A percentile compares a stretch with the other conserved stretches of the same genome.
Evolutionary conservation across 2,329 filamentous ascomycete species (phyloP).

Genomic region (Alternaria infectoria): DNA sequence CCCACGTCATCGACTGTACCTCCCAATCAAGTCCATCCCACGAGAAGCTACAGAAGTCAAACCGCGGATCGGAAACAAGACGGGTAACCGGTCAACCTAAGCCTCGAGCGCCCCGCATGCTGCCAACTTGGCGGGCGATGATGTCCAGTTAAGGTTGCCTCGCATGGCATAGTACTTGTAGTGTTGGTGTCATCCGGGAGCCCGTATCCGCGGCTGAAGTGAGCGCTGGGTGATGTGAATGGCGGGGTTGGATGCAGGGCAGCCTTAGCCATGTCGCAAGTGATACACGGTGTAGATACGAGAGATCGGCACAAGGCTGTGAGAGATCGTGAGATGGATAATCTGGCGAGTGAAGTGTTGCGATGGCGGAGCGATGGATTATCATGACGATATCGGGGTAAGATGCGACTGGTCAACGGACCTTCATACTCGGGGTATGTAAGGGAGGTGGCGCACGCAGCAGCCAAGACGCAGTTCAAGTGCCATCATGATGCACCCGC

Average conservation of each 20-base stretch:
- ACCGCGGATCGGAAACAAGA: constrained; percentile 3
- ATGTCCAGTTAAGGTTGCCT: constrained; percentile 19
- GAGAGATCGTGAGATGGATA: not conserved
- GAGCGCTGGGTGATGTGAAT: constrained; percentile 3
- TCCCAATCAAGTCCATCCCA: constrained; percentile 9
- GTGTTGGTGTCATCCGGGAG: constrained; percentile 6
- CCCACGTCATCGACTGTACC: constrained; percentile 15
- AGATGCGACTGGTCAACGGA: not conserved
- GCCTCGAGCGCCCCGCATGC: constrained; percentile 6
- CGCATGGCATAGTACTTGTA: constrained; percentile 2
- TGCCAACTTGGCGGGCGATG: constrained; percentile 8
- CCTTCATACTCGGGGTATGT: not conserved
- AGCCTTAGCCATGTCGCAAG: constrained; percentile 1
- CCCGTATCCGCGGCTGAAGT: constrained; percentile 1
- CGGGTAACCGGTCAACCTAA: constrained; percentile 12
- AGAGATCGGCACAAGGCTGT: constrained; percentile 12
- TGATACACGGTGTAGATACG: not conserved
- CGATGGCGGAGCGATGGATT: not conserved
- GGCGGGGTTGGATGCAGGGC: constrained; percentile 8
- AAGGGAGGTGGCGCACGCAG: not conserved
- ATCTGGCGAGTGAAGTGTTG: not conserved
- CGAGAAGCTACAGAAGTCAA: not conserved
- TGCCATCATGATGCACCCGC: not conserved
- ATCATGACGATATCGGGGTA: not conserved
- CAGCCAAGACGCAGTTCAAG: not conserved